These are phyloP conservation scores for Aspergillus ochraceus DNA, from an alignment of 2,329 filamentous ascomycete species.

Conservation along the genomic window DNA sequence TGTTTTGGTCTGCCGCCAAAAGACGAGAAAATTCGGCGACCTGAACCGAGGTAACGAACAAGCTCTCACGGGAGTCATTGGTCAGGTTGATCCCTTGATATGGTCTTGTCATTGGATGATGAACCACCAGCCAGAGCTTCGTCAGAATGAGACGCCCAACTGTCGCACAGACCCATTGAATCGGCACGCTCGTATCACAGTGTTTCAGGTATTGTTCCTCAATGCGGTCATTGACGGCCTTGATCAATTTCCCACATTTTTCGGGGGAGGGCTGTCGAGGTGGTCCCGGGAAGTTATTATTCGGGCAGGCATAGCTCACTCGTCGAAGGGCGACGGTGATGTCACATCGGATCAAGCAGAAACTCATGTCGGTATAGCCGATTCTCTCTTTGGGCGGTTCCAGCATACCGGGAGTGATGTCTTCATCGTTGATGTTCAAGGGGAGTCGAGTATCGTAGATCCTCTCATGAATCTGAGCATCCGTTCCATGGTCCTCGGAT, in stretches of 20 bases:
- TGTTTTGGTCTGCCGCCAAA: conserved; percentile 63
- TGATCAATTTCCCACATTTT: conserved; percentile 48
- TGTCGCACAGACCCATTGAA: conserved; percentile 69
- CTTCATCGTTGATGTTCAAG: conserved; percentile 54
- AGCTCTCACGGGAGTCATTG: conserved; percentile 63
- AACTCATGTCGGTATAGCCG: conserved; percentile 57
- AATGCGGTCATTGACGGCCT: conserved; percentile 55
- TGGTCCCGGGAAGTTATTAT: conserved; percentile 18
- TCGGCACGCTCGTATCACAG: conserved; percentile 51
- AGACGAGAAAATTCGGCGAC: conserved; percentile 70
- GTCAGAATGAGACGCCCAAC: conserved; percentile 70
- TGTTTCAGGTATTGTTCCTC: conserved; percentile 57
- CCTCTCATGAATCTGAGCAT: conserved; percentile 44
- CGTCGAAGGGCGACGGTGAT: conserved; percentile 47
- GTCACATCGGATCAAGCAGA: conserved; percentile 54
- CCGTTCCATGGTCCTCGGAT: conserved; percentile 52
- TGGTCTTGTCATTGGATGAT: conserved; percentile 69
- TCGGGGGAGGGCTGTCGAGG: conserved; percentile 24
- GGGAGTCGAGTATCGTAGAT: conserved; percentile 51
- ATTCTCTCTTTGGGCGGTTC: conserved; percentile 50
- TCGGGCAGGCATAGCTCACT: conserved; percentile 38
- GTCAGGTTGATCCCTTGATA: conserved; percentile 57
- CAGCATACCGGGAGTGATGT: conserved; percentile 50
- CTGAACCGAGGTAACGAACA: conserved; percentile 72
- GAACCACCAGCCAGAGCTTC: conserved; percentile 75